These are phyloP conservation scores for Thuidium tamariscinum DNA, from an alignment of 225 moss, liverwort and hornwort genomes.

Conservation along the genomic window DNA sequence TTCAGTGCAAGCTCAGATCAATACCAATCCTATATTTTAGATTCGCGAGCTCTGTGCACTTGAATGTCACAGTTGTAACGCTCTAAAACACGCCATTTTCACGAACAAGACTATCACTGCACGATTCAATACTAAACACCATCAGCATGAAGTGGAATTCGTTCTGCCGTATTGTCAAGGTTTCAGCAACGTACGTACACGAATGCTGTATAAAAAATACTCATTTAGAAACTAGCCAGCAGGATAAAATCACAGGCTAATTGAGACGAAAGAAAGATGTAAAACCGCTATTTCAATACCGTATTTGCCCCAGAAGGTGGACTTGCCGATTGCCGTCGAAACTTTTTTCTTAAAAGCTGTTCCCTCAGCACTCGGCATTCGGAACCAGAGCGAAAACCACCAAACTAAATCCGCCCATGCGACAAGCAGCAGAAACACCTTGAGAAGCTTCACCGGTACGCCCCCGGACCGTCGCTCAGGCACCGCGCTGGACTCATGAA, in stretches of 20 bases:
- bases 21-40: neutral
- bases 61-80: neutral
- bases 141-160: neutral
- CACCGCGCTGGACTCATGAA: neutral
- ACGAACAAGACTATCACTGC: neutral
- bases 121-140: neutral
- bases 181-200: neutral
- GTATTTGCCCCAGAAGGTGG: constrained; percentile 16
- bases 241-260: too few relatives aligned
- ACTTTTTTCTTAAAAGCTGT: neutral
- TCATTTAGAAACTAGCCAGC: neutral
- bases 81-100: too few relatives aligned
- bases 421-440: neutral
- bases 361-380: neutral
- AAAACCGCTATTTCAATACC: neutral
- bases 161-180: neutral
- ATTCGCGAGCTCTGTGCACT: neutral
- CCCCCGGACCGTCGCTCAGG: neutral
- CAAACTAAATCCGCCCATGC: constrained; percentile 1
- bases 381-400: constrained; percentile 17
- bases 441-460: neutral
- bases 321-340: neutral
- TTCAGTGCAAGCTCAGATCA: neutral
- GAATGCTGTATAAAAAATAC: neutral
- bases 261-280: neutral